Base-by-base conservation (phyloP, 2,329 filamentous ascomycete species). In the Epichloe festucae region DNA sequence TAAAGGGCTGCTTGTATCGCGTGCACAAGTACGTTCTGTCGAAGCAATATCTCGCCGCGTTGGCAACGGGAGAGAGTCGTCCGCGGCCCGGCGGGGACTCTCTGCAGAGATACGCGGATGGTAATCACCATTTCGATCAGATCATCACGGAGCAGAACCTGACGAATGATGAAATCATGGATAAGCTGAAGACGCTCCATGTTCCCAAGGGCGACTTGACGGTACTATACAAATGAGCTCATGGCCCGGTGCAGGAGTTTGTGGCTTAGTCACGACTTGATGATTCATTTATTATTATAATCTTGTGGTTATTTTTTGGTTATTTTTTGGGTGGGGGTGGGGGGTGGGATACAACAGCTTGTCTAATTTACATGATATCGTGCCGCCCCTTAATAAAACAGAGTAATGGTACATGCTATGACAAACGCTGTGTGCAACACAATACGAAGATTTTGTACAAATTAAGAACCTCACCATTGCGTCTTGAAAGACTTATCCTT, bases 1-100 rank as follows among this genome's bases (percentile, higher is more conserved):
- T 97, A 66, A 97, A 97, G 69, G 90, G 91, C 15, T 87, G 94
- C 58, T 70, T 98, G 23, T 96, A 96, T 67, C 81, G 93, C 36
- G 84, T 96, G 41, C 89, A 97, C 70, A 94, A 93, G 65, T 94
- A 94, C 64, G 86, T 89, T 31, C 79, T 94, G 1, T 82, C 77
- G 4, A 81, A 80, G 61, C 77, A 80, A 63, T 79, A 81, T 58
- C 67, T 84, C 21, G 72, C 76, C 7, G 70, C 71, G 2, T 63
- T 82, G 51, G 79, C 77, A 1, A 75, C 76, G 40, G 78, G 78
- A 2, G 71, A 76, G 60, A 73, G 72, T 40, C 62, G 67, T 23
- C 67, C 71, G 1, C 53, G 60, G 23, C 59, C 63, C 2, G 68
- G 66, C 10, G 70, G 69, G 3, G 75, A 78, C 54, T 74, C 75